Percentiles rank a stretch among this genome's conserved stretches.
Evolutionary conservation across 768 basidiomycete genomes (phyloP).

Genomic region (Exidia glandulosa): DNA sequence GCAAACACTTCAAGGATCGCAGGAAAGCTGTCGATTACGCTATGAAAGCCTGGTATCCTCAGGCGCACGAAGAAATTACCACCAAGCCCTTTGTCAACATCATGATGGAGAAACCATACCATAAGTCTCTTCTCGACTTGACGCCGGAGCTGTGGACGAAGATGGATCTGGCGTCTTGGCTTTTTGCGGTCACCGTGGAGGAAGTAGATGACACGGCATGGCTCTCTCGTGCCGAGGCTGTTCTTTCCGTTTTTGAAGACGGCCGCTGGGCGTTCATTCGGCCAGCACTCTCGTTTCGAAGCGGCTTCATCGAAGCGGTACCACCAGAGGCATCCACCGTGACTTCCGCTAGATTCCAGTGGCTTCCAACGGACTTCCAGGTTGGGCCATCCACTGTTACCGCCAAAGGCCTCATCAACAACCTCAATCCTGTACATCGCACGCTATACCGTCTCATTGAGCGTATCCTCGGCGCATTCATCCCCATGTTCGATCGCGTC

Average conservation of each 20-base stretch:
- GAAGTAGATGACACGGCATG: no score
- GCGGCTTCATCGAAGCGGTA: no score
- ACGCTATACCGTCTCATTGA: constrained; percentile 24
- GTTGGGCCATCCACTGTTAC: constrained; percentile 21
- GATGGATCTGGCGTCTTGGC: no score
- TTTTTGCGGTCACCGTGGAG: no score
- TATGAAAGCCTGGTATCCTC: not conserved
- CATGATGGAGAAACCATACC: no score
- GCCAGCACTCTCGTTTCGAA: not conserved
- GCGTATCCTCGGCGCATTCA: constrained; percentile 22
- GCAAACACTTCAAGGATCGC: constrained; percentile 13
- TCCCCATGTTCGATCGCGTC: constrained; percentile 42
- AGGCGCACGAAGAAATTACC: not conserved
- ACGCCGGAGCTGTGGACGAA: no score
- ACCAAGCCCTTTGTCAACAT: no score
- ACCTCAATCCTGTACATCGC: constrained; percentile 28
- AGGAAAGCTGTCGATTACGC: not conserved
- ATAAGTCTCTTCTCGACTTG: no score
- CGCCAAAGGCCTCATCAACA: constrained; percentile 44
- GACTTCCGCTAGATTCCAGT: constrained; percentile 18
- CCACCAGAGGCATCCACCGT: no score
- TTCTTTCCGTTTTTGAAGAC: no score
- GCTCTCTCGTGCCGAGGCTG: no score
- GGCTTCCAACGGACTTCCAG: constrained; percentile 34
- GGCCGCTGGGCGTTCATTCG: no score